These are phyloP conservation scores for Chlorella vulgaris DNA, from an alignment of 139 green algal species.

Conservation along the genomic window DNA sequence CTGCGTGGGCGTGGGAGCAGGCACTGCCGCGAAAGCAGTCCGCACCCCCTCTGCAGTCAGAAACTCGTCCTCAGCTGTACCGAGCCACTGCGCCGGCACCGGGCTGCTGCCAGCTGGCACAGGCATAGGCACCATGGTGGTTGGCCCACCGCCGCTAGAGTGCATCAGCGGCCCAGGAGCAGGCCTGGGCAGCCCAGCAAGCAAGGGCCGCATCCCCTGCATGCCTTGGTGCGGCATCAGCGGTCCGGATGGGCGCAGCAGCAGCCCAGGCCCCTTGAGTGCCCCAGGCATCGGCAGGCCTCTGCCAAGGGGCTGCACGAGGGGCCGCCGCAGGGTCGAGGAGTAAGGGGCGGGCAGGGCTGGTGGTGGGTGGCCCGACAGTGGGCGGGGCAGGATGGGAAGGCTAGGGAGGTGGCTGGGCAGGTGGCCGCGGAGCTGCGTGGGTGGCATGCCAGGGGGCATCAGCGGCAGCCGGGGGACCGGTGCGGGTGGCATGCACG, in stretches of 20 bases:
- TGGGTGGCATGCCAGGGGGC: not conserved
- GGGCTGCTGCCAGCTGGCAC: not conserved
- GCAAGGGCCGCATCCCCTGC: too few relatives aligned
- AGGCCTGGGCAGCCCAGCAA: too few relatives aligned
- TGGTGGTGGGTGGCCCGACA: too few relatives aligned
- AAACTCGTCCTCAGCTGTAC: not conserved
- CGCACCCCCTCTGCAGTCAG: constrained; percentile 16
- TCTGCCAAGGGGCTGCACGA: not conserved
- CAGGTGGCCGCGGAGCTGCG: too few relatives aligned
- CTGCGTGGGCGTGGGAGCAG: not conserved
- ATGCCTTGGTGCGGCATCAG: too few relatives aligned
- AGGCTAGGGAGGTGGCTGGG: too few relatives aligned
- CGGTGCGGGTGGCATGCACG: not conserved
- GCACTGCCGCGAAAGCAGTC: not conserved
- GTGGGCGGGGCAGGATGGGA: too few relatives aligned
- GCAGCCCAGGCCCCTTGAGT: too few relatives aligned
- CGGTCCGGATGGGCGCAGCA: too few relatives aligned
- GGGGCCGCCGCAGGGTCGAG: not conserved
- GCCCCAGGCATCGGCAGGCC: not conserved
- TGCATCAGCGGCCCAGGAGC: too few relatives aligned
- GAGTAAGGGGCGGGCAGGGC: not conserved
- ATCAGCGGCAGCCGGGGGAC: not conserved
- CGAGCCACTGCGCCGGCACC: not conserved
- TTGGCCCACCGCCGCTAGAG: too few relatives aligned
- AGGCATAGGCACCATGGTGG: not conserved